These are phyloP conservation scores for Zarea fungicola DNA, from an alignment of 2,329 filamentous ascomycete genomes.

Conservation along the genomic window DNA sequence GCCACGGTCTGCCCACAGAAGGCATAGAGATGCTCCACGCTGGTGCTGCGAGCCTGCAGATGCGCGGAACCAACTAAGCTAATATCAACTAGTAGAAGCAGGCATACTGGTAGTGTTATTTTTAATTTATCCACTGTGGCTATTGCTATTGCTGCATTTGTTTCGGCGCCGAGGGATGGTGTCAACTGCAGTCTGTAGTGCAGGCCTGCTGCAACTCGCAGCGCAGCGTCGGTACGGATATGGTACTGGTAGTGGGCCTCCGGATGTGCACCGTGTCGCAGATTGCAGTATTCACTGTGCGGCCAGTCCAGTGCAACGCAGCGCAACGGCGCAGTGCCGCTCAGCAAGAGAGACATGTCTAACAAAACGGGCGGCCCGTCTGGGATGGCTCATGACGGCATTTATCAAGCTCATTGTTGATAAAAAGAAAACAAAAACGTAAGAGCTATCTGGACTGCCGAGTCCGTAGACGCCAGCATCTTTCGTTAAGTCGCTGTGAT, in stretches of 20 bases:
- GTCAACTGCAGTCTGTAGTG: too few species aligned
- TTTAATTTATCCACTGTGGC: slow-evolving; percentile 1
- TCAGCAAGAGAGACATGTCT: slow-evolving; percentile 2
- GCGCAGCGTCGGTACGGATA: too few species aligned
- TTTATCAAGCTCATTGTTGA: too few species aligned
- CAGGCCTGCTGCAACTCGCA: too few species aligned
- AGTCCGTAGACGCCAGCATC: too few species aligned
- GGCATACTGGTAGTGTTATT: not conserved
- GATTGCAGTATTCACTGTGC: not conserved
- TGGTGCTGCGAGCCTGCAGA: slow-evolving; percentile 11
- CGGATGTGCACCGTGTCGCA: not conserved
- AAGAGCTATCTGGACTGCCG: too few species aligned
- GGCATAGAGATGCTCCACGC: slow-evolving; percentile 7
- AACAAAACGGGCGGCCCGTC: not conserved
- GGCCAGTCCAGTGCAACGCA: not conserved
- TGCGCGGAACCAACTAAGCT: not conserved
- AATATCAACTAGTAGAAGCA: not conserved
- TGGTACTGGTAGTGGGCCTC: not conserved
- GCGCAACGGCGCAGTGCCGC: not conserved
- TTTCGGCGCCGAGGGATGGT: slow-evolving; percentile 2
- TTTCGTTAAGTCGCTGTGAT: too few species aligned
- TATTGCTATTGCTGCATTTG: not conserved
- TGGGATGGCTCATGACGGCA: too few species aligned
- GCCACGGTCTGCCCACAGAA: too few species aligned
- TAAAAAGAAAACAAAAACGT: too few species aligned